phyloP scores from a whole-genome alignment of 805 yeast species.

The Candida ulmi region DNA sequence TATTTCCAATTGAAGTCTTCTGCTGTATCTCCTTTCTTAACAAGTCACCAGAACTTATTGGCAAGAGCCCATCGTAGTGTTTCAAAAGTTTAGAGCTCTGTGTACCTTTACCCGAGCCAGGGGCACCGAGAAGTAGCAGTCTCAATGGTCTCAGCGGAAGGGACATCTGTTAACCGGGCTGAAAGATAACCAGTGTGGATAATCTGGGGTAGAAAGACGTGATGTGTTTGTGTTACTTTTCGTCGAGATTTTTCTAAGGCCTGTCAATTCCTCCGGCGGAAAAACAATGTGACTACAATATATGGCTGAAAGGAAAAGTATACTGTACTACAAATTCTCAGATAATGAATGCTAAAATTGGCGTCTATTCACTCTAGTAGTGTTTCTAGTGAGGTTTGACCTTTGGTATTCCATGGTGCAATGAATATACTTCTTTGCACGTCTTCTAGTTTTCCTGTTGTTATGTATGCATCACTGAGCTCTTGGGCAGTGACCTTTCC shows the following conservation, averaged over 20 bases:
- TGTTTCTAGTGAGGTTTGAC: not conserved
- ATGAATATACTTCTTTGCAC: conserved; percentile 66
- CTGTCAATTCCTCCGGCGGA: too few species aligned
- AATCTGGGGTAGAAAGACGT: conserved; percentile 2
- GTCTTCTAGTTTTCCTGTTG: conserved; percentile 42
- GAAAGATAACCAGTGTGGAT: too few species aligned
- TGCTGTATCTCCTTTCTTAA: conserved; percentile 60
- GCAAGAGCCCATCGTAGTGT: conserved; percentile 42
- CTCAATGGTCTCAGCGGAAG: conserved; percentile 41
- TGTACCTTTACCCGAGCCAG: conserved; percentile 95
- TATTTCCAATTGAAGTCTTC: conserved; percentile 46
- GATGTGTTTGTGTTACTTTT: too few species aligned
- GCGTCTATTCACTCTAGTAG: not conserved
- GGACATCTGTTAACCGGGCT: conserved; percentile 1
- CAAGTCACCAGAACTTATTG: conserved; percentile 83
- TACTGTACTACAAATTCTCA: too few species aligned
- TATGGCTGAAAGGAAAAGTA: too few species aligned
- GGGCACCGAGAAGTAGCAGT: conserved; percentile 80
- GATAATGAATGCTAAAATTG: too few species aligned
- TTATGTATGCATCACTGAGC: conserved; percentile 46
- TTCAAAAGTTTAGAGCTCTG: conserved; percentile 63
- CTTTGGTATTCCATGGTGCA: conserved; percentile 41
- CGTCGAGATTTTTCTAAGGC: too few species aligned
- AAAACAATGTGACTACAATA: too few species aligned
- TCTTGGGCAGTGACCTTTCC: conserved; percentile 44